Evolutionary conservation across 805 yeast species (phyloP), one percentile per base, ranked within the genome.

Genomic region (Kregervanrija fluxuum): DNA sequence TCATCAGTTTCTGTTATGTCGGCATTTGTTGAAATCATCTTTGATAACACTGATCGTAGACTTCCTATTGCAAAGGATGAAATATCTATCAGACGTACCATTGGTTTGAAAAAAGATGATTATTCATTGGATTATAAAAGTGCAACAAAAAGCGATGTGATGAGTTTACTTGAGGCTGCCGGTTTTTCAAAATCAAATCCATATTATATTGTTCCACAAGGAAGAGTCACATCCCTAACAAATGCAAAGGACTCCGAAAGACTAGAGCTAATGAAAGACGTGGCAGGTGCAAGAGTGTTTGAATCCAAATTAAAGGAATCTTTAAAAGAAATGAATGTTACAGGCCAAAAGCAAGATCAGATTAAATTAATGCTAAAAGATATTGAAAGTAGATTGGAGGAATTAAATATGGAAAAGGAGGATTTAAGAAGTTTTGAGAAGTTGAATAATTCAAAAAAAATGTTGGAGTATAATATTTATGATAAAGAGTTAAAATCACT

Each of bases 201-300:
- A 1, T 91, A 90, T 63, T 91, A 91, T 61, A 91, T 93, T 53
- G 98, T 93, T 5, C 98, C 99, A 0, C 99, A 93, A 64, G 99
- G 99, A 15, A 74, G 86, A 54, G 87, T 93, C 54, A 84, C 96
- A 1, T 74, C 85, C 0, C 70, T 93, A 47, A 91, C 98, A 0
- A 88, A 88, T 57, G 91, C 96, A 0, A 85, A 85, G 54, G 96
- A 89, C 58, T 58, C 76, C 3, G 96, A 90, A 57, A 75, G 97
- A 48, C 69, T 91, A 42, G 73, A 76, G 33, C 66, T 90, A 35
- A 67, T 93, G 53, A 89, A 91, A 53, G 96, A 89, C 56, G 96
- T 91, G 32, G 93, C 96, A 30, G 99, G 99, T 14, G 96, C 98
- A 1, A 82, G 80, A 47, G 85, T 90, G 3, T 93, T 91, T 66